These are phyloP conservation scores for Telopea speciosissima DNA, from an alignment of 177 flowering plant species.

Conservation along the genomic window DNA sequence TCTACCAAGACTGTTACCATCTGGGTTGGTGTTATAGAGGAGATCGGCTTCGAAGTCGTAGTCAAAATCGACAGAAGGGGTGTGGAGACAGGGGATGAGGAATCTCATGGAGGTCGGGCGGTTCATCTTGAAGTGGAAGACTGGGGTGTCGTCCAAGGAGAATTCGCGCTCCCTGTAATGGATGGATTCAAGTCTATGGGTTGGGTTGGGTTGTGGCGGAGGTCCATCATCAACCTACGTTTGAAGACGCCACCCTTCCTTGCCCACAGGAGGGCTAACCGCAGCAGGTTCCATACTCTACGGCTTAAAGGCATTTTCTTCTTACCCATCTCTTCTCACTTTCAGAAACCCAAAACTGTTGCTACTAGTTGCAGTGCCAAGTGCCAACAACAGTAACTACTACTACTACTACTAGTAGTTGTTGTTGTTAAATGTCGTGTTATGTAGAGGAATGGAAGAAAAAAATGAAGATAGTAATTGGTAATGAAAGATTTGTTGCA, in stretches of 20 bases:
- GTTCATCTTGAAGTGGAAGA: slow-evolving; percentile 47
- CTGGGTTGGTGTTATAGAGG: too few relatives aligned
- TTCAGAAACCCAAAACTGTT: neutral
- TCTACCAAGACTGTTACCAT: neutral
- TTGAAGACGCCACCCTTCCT: slow-evolving; percentile 56
- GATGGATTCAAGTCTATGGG: slow-evolving; percentile 3
- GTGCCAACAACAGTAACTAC: neutral
- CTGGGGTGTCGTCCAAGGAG: slow-evolving; percentile 71
- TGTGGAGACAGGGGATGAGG: slow-evolving; percentile 54
- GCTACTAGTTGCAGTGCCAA: neutral
- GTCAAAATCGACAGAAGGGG: slow-evolving; percentile 33
- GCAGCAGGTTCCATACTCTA: slow-evolving; percentile 55
- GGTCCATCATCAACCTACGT: slow-evolving; percentile 35
- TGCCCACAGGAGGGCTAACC: slow-evolving; percentile 54
- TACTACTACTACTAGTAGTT: too few relatives aligned
- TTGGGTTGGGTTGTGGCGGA: slow-evolving; percentile 13
- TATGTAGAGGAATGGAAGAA: too few relatives aligned
- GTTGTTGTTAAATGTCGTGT: too few relatives aligned
- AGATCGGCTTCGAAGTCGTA: slow-evolving; percentile 17
- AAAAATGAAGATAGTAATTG: neutral
- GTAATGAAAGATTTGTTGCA: neutral
- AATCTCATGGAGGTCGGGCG: slow-evolving; percentile 49
- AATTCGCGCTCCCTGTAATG: slow-evolving; percentile 53
- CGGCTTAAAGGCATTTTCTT: slow-evolving; percentile 14
- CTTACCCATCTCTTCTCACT: slow-evolving; percentile 22